Base-by-base conservation (phyloP, 306 rosid genomes). In the Trifolium pratense region DNA sequence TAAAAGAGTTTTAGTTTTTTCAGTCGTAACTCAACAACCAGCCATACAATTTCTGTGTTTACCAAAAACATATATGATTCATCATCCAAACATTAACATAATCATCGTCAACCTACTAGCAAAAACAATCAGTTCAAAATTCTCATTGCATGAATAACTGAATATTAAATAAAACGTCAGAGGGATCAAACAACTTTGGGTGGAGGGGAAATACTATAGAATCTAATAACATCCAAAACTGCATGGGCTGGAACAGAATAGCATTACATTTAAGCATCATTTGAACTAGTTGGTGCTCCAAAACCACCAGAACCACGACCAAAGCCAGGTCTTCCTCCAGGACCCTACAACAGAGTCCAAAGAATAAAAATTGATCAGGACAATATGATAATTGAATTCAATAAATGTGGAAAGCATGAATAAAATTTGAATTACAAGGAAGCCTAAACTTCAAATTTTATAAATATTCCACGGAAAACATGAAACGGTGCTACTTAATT, bases 311-410 rank as follows among this genome's bases (percentile, higher is more conserved):
- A 66, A 68, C 96, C 96, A 40, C 96, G 92, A 52, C 96, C 92
- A 3, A 87, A 90, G 29, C 96, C 96, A 58, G 96, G 82, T 78
- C 92, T 84, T 78, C 90, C 96, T 3, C 92, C 87, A 74, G 92
- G 71, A 74, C 88, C 91, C 96, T 89, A 77, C 49, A 71, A 39
- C 39, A n/a, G n/a, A 46, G 12, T 13, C 16, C 0, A 62, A 61
- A 46, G 3, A 53, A 39, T 36, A 37, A 49, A 29, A 29, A 0
- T 5, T 0, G 36, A 37, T 48, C 18, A n/a, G 36, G 14, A 25
- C 12, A n/a, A n/a, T 15, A 15, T 36, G 3, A 4, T 18, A 3
- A 26, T 4, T 10, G 6, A 17, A 31, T 13, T 6, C 7, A 0
- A 0, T 5, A 17, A 32, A 60, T 5, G 10, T 17, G 1, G 32